A percentile compares a stretch with the other conserved stretches of the same genome.
Evolutionary conservation across 768 basidiomycete species (phyloP).

Genomic region (Gymnopilus junonius): DNA sequence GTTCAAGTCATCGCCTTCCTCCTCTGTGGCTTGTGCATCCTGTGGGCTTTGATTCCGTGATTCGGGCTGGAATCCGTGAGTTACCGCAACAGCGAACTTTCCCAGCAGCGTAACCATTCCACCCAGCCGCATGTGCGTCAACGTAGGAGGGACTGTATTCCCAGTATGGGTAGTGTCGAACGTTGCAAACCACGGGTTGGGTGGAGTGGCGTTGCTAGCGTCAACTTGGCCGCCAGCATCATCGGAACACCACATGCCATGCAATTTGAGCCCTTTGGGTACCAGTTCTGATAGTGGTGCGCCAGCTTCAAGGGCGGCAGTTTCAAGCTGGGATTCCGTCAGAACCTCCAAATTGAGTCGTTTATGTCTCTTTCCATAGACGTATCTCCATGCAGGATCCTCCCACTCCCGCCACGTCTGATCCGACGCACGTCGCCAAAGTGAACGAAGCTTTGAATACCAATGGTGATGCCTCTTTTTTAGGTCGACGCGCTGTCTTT

Average conservation of each 20-base stretch:
- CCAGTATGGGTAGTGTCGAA: not conserved
- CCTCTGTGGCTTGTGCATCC: not conserved
- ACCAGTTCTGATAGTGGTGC: constrained; percentile 58
- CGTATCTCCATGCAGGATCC: constrained; percentile 27
- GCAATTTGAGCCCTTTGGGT: constrained; percentile 38
- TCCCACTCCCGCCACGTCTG: constrained; percentile 22
- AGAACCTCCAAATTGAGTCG: constrained; percentile 69
- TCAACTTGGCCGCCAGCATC: not conserved
- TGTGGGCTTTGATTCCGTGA: not conserved
- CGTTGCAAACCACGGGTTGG: constrained; percentile 1
- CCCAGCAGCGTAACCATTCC: constrained; percentile 61
- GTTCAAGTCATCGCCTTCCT: constrained; percentile 1
- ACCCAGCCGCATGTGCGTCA: constrained; percentile 62
- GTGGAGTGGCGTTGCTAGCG: not conserved
- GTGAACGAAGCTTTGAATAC: constrained; percentile 15
- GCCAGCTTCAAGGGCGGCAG: constrained; percentile 71
- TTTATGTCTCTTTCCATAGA: constrained; percentile 47
- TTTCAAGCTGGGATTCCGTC: constrained; percentile 55
- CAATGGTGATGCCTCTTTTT: constrained; percentile 15
- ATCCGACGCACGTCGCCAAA: constrained; percentile 15
- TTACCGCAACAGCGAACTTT: constrained; percentile 48
- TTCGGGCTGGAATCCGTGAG: constrained; percentile 9
- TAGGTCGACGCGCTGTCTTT: constrained; percentile 2
- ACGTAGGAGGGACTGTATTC: constrained; percentile 23
- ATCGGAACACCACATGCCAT: not conserved